phyloP scores from a whole-genome alignment of 495 filamentous ascomycete genomes.

The Hypoxylon trugodes region DNA sequence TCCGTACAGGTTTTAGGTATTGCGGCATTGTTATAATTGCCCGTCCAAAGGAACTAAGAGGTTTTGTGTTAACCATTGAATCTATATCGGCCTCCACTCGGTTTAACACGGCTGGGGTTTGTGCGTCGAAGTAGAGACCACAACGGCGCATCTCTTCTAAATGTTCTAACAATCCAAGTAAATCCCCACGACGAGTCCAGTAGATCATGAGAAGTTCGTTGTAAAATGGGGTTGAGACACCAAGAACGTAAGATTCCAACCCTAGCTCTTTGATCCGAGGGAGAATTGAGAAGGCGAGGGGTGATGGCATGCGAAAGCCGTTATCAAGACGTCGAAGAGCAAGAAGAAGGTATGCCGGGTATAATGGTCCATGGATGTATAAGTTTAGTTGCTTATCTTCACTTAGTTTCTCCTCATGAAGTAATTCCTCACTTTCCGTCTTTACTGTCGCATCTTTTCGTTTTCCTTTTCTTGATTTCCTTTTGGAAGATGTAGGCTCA shows the following conservation, averaged over 20 bases:
- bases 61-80: constrained; percentile 5
- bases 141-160: constrained; percentile 80
- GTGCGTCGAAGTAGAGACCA: constrained; percentile 68
- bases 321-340: constrained; percentile 70
- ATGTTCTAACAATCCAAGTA: constrained; percentile 66
- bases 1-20: constrained; percentile 40
- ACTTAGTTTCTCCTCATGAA: too few relatives aligned
- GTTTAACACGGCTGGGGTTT: constrained; percentile 62
- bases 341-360: constrained; percentile 69
- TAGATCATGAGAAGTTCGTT: constrained; percentile 73
- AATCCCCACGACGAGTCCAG: constrained; percentile 70
- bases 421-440: too few relatives aligned
- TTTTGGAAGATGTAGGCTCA: too few relatives aligned
- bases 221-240: constrained; percentile 75
- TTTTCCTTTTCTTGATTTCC: not conserved
- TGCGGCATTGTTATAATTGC: constrained; percentile 51
- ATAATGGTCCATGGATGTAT: constrained; percentile 69
- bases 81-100: constrained; percentile 35
- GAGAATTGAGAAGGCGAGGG: constrained; percentile 68
- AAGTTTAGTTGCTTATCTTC: constrained; percentile 49
- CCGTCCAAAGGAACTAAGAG: constrained; percentile 42
- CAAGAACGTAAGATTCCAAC: constrained; percentile 73
- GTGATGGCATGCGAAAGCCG: constrained; percentile 65
- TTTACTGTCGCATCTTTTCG: not conserved
- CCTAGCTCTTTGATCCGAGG: constrained; percentile 77